Percentiles rank a stretch among this genome's conserved stretches.
phyloP scores from a whole-genome alignment of 2,329 filamentous ascomycete species.

The Exophiala calicioides region DNA sequence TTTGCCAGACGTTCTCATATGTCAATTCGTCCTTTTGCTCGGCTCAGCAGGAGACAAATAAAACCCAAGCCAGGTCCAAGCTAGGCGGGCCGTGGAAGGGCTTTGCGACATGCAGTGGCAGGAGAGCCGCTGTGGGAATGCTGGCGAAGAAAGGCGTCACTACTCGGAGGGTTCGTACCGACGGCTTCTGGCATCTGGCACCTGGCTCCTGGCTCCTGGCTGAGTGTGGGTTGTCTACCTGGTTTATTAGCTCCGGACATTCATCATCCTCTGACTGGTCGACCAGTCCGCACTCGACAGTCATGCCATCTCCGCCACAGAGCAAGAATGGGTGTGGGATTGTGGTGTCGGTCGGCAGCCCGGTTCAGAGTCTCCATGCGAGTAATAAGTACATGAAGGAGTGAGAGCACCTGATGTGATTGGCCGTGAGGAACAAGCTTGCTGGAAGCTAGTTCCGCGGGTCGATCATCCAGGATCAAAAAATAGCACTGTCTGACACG shows the following conservation, averaged over 20 bases:
- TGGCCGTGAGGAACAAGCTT: conserved; percentile 7
- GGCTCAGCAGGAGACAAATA: background rate
- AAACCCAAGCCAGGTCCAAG: too few species aligned
- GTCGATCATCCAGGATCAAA: too few species aligned
- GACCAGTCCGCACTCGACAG: conserved; percentile 6
- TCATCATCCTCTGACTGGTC: conserved; percentile 10
- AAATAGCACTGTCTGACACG: too few species aligned
- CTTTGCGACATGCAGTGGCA: too few species aligned
- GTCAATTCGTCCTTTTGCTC: conserved; percentile 16
- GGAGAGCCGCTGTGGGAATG: conserved; percentile 1
- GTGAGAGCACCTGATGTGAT: conserved; percentile 2
- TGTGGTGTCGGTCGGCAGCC: conserved; percentile 4
- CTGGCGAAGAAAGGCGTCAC: background rate
- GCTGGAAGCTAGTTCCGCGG: conserved; percentile 1
- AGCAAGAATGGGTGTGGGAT: background rate
- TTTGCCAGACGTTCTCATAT: background rate
- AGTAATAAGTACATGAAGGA: conserved; percentile 25
- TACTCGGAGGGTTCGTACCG: conserved; percentile 22
- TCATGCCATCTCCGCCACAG: too few species aligned
- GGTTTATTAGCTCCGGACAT: conserved; percentile 6
- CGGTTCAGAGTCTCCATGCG: conserved; percentile 15
- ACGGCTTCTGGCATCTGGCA: conserved; percentile 15
- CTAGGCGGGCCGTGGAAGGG: conserved; percentile 2
- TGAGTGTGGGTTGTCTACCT: too few species aligned
- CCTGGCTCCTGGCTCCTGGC: conserved; percentile 10